phyloP scores from a whole-genome alignment of 352 stramenopile genomes.

The Phytophthora pisi region DNA sequence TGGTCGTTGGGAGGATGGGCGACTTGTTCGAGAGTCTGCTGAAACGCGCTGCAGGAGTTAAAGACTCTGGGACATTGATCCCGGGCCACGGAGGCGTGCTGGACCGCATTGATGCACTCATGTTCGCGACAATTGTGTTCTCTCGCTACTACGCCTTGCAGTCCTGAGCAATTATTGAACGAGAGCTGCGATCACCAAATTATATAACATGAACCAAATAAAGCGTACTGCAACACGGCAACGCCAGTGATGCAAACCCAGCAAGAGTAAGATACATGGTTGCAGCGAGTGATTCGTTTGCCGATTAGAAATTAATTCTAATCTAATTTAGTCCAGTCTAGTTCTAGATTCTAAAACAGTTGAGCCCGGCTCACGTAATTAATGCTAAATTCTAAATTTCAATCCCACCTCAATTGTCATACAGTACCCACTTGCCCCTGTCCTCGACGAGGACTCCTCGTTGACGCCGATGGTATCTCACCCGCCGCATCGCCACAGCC shows the following conservation, averaged over 20 bases:
- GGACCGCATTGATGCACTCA: slow-evolving; percentile 94
- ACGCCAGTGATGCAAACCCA: too few species aligned
- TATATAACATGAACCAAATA: background rate
- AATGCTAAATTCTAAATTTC: background rate
- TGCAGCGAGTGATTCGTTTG: slow-evolving; percentile 24
- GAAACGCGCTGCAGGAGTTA: slow-evolving; percentile 94
- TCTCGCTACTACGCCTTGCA: slow-evolving; percentile 50
- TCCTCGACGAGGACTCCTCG: background rate
- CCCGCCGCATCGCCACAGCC: background rate
- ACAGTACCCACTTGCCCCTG: too few species aligned
- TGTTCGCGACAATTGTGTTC: slow-evolving; percentile 84
- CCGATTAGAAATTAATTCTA: too few species aligned
- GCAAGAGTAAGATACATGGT: too few species aligned
- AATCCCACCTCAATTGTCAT: background rate
- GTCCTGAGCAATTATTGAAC: slow-evolving; percentile 12
- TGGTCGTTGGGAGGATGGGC: slow-evolving; percentile 93
- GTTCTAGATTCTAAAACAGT: background rate
- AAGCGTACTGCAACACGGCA: too few species aligned
- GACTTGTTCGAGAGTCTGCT: slow-evolving; percentile 96
- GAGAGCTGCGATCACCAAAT: background rate
- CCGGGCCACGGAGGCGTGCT: slow-evolving; percentile 95
- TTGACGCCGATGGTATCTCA: background rate
- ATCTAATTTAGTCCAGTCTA: background rate
- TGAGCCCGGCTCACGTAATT: background rate
- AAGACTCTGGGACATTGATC: slow-evolving; percentile 94